A percentile compares a stretch with the other conserved stretches of the same genome.
phyloP scores from a whole-genome alignment of 2,329 filamentous ascomycete genomes.

The Colletotrichum sp. region DNA sequence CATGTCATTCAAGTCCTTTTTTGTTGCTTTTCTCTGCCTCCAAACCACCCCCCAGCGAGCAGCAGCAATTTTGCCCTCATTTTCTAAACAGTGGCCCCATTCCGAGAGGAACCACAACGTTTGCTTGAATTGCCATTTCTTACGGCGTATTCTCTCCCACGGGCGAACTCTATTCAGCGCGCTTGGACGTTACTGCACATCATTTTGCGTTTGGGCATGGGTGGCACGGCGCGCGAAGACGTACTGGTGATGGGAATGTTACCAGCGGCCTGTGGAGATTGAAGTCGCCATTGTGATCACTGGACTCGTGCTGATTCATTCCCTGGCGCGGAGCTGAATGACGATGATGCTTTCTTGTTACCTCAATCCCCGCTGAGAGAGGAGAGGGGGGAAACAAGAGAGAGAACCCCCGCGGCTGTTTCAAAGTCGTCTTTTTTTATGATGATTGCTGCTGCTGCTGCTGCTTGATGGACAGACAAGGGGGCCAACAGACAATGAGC shows the following conservation, averaged over 20 bases:
- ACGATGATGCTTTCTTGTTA: background rate
- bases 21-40: background rate
- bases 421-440: background rate
- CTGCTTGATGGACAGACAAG: background rate
- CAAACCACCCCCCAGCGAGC: background rate
- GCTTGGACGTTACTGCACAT: slow-evolving; percentile 13
- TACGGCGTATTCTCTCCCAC: background rate
- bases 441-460: background rate
- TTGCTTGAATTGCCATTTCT: background rate
- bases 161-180: slow-evolving; percentile 1
- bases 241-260: background rate
- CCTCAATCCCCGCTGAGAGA: too few relatives aligned
- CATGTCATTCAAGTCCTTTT: background rate
- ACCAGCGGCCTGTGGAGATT: background rate
- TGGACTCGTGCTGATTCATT: background rate
- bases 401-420: background rate
- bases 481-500: background rate
- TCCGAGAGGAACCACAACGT: background rate
- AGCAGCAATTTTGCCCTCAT: background rate
- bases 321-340: background rate
- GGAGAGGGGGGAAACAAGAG: background rate
- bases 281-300: background rate
- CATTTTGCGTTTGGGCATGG: slow-evolving; percentile 19
- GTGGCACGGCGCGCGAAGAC: slow-evolving; percentile 7
- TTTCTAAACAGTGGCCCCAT: background rate